Evolutionary conservation across 164 flowering plant species (phyloP), one percentile per base, ranked within the genome.

Genomic region (Vitis rupestris): DNA sequence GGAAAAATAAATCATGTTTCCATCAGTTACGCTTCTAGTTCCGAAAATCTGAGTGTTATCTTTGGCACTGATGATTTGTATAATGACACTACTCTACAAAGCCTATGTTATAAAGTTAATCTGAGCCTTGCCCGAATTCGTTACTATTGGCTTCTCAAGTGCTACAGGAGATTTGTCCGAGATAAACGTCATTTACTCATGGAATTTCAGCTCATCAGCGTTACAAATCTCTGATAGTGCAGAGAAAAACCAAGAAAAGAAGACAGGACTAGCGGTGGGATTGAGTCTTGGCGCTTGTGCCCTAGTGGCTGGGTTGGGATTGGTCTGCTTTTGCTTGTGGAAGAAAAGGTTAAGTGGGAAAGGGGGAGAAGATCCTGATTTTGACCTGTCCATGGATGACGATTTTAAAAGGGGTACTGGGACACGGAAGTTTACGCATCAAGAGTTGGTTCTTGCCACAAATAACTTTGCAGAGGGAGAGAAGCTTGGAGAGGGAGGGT

Each of bases 81-180:
- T 14, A 55, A 68, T 48, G 49, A 27, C 44, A 60, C 50, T 8
- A 50, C 19, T 49, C 60, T 29, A 14, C 15, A 37, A 9, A 75
- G 72, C 9, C 64, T 82, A 4, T 67, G 64, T 13, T 68, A 60
- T 29, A 47, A 3, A 3, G 44, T 79, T 10, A 72, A 83, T 62
- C 67, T 83, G 63, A 64, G 53, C 9, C 30, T 70, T 75, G 68
- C 74, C 78, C 1, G 78, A 75, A 19, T 12, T 1, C 55, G 59
- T 75, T 11, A 47, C n/a, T 15, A 7, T 75, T 12, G 78, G 78
- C 3, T 75, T 75, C 52, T 61, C 74, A 0, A 74, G 71, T 16
- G 48, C 67, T 1, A 70, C 78, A 4, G 74, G 74, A 4, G 1
- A 3, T 11, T 19, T 11, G 3, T 8, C 17, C 3, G 74, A 70